These are phyloP conservation scores for Tylopilus orsonianus DNA, from an alignment of 1,284 basidiomycete genomes.

Conservation along the genomic window DNA sequence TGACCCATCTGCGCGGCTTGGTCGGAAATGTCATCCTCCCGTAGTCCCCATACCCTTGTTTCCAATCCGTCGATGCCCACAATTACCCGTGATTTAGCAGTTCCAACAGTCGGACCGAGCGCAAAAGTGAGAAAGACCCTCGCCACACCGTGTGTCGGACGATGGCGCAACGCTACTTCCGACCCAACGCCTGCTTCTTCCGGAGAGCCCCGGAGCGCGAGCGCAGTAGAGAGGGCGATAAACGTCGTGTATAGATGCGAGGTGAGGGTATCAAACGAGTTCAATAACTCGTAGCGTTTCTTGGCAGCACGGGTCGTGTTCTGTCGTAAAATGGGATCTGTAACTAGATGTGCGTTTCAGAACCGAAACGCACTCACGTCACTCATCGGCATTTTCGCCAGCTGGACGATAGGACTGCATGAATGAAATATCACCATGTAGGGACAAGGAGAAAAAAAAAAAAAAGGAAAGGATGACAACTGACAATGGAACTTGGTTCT, in stretches of 20 bases:
- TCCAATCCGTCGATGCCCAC: constrained; percentile 65
- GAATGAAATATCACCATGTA: background rate
- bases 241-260: constrained; percentile 75
- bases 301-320: constrained; percentile 49
- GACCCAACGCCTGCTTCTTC: background rate
- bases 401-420: constrained; percentile 62
- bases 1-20: background rate
- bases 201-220: constrained; percentile 38
- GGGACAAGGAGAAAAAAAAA: background rate
- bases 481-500: constrained; percentile 75
- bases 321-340: constrained; percentile 14
- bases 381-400: constrained; percentile 47
- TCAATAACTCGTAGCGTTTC: constrained; percentile 57
- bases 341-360: too few relatives aligned
- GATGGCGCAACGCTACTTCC: background rate
- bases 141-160: constrained; percentile 1
- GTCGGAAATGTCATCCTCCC: constrained; percentile 29
- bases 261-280: constrained; percentile 65
- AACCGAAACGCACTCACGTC: constrained; percentile 26
- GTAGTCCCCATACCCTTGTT: constrained; percentile 51
- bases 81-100: constrained; percentile 58
- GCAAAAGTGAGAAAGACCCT: constrained; percentile 56
- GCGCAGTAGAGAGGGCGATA: constrained; percentile 62
- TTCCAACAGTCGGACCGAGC: constrained; percentile 61
- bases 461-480: constrained; percentile 31